Percentiles rank a stretch among this genome's conserved stretches.
phyloP scores from a whole-genome alignment of 2,329 filamentous ascomycete species.

The Diaporthe capsici region DNA sequence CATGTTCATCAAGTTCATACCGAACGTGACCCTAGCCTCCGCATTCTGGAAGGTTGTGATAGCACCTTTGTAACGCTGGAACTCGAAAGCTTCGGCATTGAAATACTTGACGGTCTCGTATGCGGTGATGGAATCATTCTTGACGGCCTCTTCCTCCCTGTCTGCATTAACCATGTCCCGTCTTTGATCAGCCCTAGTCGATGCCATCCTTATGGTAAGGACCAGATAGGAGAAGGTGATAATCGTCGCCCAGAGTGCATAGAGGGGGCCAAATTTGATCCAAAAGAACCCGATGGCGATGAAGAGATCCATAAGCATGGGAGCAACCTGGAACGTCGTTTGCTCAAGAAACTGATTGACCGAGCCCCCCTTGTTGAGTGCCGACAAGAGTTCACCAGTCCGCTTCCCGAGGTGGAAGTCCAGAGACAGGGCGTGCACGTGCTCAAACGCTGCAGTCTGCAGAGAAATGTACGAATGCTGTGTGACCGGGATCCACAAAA shows the following conservation, averaged over 20 bases:
- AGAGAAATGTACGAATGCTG: constrained; percentile 97
- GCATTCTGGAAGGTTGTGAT: constrained; percentile 80
- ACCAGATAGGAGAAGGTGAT: constrained; percentile 98
- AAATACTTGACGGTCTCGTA: constrained; percentile 97
- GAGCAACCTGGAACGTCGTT: constrained; percentile 94
- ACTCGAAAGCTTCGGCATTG: constrained; percentile 86
- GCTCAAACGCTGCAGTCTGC: constrained; percentile 95
- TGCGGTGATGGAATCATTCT: constrained; percentile 98
- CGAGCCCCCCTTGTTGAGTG: constrained; percentile 93
- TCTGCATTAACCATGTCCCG: constrained; percentile 96
- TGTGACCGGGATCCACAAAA: constrained; percentile 95
- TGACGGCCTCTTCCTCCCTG: constrained; percentile 95
- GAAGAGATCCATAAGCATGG: constrained; percentile 92
- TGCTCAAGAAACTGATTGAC: constrained; percentile 98
- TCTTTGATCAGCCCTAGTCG: constrained; percentile 90
- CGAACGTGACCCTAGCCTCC: constrained; percentile 82
- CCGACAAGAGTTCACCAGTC: constrained; percentile 95
- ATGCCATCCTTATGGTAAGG: constrained; percentile 95
- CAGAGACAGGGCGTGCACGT: constrained; percentile 93
- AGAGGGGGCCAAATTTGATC: constrained; percentile 85
- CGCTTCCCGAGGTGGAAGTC: constrained; percentile 98
- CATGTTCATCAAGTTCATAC: constrained; percentile 85
- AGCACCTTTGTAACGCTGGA: constrained; percentile 78
- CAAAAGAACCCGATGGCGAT: constrained; percentile 89
- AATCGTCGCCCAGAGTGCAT: constrained; percentile 89